Evolutionary conservation across 2,329 filamentous ascomycete genomes (phyloP), one percentile per base, ranked within the genome.

Genomic region (Colletotrichum sansevieriae): DNA sequence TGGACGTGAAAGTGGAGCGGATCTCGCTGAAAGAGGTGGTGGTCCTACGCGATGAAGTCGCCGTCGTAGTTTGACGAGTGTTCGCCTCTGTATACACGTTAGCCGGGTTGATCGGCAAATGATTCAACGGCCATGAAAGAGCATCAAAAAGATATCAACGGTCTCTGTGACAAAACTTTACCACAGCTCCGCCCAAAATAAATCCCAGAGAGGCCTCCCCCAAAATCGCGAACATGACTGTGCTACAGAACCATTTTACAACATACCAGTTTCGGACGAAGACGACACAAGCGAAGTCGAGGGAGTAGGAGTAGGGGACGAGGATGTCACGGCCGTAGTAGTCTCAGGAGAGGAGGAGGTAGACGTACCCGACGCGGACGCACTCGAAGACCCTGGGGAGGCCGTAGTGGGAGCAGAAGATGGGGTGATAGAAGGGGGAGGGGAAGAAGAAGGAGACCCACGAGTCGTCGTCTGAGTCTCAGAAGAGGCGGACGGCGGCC

Each of bases 1-100:
- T 85, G 7, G 82, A 83, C n/a, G 84, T 87, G 68, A 77, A 76
- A 0, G 82, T 84, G 25, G 79, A 74, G 7, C 76, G 69, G 63
- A 84, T 74, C 35, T 78, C 71, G 70, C 73, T 82, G 12, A 76
- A 79, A 11, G 81, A 80, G 39, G 74, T 76, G 29, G 76, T 71
- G 6, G 73, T 76, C 22, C 78, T 78, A 5, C 67, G 62, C n/a
- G 58, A 29, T 3, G 71, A 44, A 33, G 55, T 62, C 22, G 77
- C 75, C 20, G 78, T 80, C 29, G 80, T 77, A 6, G 78, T 77
- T 13, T 73, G 69, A 37, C 75, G 72, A 13, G 72, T 71, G 6
- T 73, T 74, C 72, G 18, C 72, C 18, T 51, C 44, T 61, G 46
- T 37, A 7, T 44, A 44, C 57, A 67, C 57, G 49, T 71, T 62